Evolutionary conservation across 768 basidiomycete species (phyloP).

Genomic region (Suillus decipiens): DNA sequence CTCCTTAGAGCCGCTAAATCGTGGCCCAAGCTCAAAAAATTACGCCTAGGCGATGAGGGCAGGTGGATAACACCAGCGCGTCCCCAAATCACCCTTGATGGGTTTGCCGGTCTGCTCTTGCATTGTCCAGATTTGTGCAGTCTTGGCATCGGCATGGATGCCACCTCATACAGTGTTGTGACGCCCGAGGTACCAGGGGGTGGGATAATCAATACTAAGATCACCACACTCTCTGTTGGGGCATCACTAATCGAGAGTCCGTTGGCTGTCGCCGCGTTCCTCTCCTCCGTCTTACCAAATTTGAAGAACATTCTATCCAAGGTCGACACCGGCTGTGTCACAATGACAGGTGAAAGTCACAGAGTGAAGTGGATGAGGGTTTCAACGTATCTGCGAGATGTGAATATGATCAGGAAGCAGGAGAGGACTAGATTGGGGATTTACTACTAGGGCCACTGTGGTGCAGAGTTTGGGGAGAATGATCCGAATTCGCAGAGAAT

Average conservation of each 20-base stretch:
- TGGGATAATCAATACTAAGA: slow-evolving; percentile 3
- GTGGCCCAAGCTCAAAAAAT: neutral
- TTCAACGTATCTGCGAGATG: neutral
- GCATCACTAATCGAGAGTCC: neutral
- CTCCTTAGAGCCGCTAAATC: neutral
- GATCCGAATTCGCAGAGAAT: neutral
- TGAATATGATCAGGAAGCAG: neutral
- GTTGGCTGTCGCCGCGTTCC: neutral
- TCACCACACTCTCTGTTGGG: slow-evolving; percentile 1
- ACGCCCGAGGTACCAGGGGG: slow-evolving; percentile 1
- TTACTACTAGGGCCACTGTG: neutral
- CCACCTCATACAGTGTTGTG: neutral
- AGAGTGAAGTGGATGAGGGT: neutral
- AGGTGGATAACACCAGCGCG: neutral
- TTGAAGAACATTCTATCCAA: neutral
- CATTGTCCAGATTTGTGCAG: neutral
- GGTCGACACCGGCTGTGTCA: neutral
- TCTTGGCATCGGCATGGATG: neutral
- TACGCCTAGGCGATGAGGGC: neutral
- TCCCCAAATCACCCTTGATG: neutral
- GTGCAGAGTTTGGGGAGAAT: neutral
- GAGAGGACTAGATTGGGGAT: neutral
- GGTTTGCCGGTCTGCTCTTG: neutral
- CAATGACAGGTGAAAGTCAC: too few relatives aligned
- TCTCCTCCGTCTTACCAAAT: neutral